These are phyloP conservation scores for Wickerhamomyces sp. DNA, from an alignment of 1,139 yeast genomes.

Conservation along the genomic window DNA sequence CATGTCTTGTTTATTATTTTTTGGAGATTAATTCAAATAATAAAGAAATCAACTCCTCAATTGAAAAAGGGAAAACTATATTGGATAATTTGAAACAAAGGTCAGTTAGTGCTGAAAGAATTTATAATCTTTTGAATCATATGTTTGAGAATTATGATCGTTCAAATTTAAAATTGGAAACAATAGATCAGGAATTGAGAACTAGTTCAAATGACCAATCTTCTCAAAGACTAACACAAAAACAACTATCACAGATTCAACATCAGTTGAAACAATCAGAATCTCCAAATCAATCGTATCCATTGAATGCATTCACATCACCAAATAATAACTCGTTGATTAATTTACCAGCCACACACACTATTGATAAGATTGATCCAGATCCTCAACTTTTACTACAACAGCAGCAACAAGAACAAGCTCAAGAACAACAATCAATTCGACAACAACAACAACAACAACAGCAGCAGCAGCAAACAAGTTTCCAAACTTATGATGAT, in stretches of 20 bases:
- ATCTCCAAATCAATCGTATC: slow-evolving; percentile 1
- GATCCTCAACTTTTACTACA: not conserved
- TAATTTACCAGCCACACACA: slow-evolving; percentile 9
- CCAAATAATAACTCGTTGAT: slow-evolving; percentile 6
- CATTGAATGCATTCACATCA: slow-evolving; percentile 7
- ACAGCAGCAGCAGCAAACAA: slow-evolving; percentile 36
- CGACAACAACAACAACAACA: slow-evolving; percentile 48
- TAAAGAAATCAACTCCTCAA: slow-evolving; percentile 56
- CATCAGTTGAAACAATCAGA: not conserved
- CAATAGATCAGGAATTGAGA: slow-evolving; percentile 10
- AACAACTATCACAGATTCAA: slow-evolving; percentile 2
- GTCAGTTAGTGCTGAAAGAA: slow-evolving; percentile 68
- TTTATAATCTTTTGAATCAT: slow-evolving; percentile 67
- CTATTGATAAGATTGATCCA: slow-evolving; percentile 4
- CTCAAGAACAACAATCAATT: slow-evolving; percentile 2
- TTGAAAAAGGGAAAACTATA: slow-evolving; percentile 67
- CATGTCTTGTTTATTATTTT: slow-evolving; percentile 71
- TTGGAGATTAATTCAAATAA: slow-evolving; percentile 54
- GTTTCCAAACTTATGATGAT: slow-evolving; percentile 38
- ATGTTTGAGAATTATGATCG: slow-evolving; percentile 71
- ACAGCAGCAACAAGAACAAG: not conserved
- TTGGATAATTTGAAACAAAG: slow-evolving; percentile 60
- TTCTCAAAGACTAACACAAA: not conserved
- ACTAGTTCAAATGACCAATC: slow-evolving; percentile 5
- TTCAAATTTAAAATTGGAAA: slow-evolving; percentile 40